phyloP scores from a whole-genome alignment of 768 basidiomycete genomes.

The Boletus eberwhitei region DNA sequence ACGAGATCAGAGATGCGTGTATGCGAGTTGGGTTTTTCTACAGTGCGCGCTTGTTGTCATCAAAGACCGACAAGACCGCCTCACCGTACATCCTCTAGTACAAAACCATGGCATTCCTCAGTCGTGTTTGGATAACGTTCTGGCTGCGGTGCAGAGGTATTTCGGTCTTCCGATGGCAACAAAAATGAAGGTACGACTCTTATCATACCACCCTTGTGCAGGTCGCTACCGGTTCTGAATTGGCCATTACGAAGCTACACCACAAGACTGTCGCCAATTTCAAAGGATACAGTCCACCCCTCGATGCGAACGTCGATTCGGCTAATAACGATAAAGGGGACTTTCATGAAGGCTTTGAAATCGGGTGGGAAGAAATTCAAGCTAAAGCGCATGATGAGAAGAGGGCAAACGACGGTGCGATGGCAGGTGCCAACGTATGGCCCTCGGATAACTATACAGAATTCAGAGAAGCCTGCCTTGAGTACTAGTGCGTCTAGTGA shows the following conservation, averaged over 20 bases:
- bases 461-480: conserved; percentile 56
- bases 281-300: conserved; percentile 70
- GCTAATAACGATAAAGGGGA: conserved; percentile 67
- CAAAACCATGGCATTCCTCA: conserved; percentile 73
- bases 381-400: conserved; percentile 25
- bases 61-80: background rate
- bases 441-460: conserved; percentile 56
- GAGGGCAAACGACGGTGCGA: conserved; percentile 45
- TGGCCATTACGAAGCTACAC: conserved; percentile 48
- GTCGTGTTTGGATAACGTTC: conserved; percentile 40
- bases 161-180: conserved; percentile 59
- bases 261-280: conserved; percentile 67
- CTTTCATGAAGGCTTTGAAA: conserved; percentile 86
- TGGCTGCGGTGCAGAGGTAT: conserved; percentile 54
- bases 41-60: conserved; percentile 37
- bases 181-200: conserved; percentile 59
- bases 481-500: conserved; percentile 57
- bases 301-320: conserved; percentile 73
- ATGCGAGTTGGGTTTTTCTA: conserved; percentile 86
- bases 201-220: background rate
- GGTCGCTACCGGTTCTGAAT: background rate
- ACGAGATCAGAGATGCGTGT: conserved; percentile 68
- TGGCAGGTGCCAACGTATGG: conserved; percentile 79
- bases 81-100: conserved; percentile 41
- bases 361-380: conserved; percentile 64